These are phyloP conservation scores for Entoloma clypeatum DNA, from an alignment of 1,284 basidiomycete genomes.

Conservation along the genomic window DNA sequence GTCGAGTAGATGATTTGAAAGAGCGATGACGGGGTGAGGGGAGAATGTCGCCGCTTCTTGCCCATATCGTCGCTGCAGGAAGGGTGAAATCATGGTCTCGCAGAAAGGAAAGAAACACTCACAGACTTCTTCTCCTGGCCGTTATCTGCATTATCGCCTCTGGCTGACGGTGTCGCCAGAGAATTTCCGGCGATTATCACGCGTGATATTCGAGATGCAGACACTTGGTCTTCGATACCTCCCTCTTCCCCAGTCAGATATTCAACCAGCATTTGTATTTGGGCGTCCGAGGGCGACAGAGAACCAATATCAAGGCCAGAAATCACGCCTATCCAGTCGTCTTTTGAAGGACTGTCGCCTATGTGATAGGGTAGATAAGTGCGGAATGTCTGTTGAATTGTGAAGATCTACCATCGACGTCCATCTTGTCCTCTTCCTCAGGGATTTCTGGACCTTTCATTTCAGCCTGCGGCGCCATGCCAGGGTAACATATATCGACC, in stretches of 20 bases:
- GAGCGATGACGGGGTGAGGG: conserved; percentile 66
- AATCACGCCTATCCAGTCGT: conserved; percentile 78
- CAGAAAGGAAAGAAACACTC: conserved; percentile 23
- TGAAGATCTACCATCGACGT: conserved; percentile 40
- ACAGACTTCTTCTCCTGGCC: conserved; percentile 58
- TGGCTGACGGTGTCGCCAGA: conserved; percentile 46
- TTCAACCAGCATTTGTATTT: conserved; percentile 80
- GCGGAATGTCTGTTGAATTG: conserved; percentile 1
- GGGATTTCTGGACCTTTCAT: conserved; percentile 25
- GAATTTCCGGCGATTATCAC: conserved; percentile 89
- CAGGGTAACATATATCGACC: conserved; percentile 85
- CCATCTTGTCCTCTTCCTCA: conserved; percentile 37
- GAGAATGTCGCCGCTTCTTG: conserved; percentile 64
- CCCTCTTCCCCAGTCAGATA: conserved; percentile 85
- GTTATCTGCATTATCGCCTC: conserved; percentile 34
- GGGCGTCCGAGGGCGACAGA: conserved; percentile 62
- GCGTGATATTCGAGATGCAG: conserved; percentile 73
- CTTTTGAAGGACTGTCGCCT: conserved; percentile 24
- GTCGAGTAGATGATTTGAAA: conserved; percentile 74
- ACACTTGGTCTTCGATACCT: conserved; percentile 57
- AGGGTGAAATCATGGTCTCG: conserved; percentile 4
- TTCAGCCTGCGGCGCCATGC: conserved; percentile 64
- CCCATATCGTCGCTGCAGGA: conserved; percentile 51
- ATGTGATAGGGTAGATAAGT: conserved; percentile 5
- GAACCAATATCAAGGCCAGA: conserved; percentile 80